Evolutionary conservation across 352 stramenopile species (phyloP).

Genomic region (Phytophthora colocasiae): DNA sequence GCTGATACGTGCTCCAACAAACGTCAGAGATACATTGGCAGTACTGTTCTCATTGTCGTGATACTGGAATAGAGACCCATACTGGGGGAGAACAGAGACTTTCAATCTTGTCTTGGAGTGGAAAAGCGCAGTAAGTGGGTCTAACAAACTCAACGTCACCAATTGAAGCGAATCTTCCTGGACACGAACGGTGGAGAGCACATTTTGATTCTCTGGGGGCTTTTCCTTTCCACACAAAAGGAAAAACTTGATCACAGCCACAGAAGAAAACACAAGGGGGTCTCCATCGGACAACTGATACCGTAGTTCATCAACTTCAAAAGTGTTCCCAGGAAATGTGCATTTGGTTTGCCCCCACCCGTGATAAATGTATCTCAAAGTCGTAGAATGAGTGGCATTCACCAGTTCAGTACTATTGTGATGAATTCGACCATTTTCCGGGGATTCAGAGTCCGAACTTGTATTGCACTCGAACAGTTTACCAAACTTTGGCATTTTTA

Average conservation of each 20-base stretch:
- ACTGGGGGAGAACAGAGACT: constrained; percentile 44
- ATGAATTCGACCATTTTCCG: constrained; percentile 22
- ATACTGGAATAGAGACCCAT: constrained; percentile 68
- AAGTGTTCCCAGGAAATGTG: neutral
- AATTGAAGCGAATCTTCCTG: constrained; percentile 60
- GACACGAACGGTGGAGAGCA: constrained; percentile 37
- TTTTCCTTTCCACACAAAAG: constrained; percentile 8
- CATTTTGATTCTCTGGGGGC: constrained; percentile 6
- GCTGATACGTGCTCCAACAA: constrained; percentile 33
- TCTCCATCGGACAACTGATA: constrained; percentile 64
- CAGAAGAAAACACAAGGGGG: constrained; percentile 29
- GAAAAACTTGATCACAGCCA: constrained; percentile 43
- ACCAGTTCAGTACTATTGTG: constrained; percentile 17
- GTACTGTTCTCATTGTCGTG: neutral
- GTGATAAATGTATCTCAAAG: constrained; percentile 58
- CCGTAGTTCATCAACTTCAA: constrained; percentile 50
- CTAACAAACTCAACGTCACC: constrained; percentile 45
- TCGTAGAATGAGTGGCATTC: constrained; percentile 51
- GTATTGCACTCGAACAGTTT: constrained; percentile 64
- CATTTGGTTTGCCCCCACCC: constrained; percentile 30
- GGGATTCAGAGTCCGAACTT: constrained; percentile 16
- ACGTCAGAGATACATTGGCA: constrained; percentile 8
- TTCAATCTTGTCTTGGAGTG: constrained; percentile 36
- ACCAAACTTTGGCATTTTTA: constrained; percentile 55
- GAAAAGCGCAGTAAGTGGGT: constrained; percentile 50